Base-by-base conservation (phyloP, 495 filamentous ascomycete genomes). In the Daldinia grandis region DNA sequence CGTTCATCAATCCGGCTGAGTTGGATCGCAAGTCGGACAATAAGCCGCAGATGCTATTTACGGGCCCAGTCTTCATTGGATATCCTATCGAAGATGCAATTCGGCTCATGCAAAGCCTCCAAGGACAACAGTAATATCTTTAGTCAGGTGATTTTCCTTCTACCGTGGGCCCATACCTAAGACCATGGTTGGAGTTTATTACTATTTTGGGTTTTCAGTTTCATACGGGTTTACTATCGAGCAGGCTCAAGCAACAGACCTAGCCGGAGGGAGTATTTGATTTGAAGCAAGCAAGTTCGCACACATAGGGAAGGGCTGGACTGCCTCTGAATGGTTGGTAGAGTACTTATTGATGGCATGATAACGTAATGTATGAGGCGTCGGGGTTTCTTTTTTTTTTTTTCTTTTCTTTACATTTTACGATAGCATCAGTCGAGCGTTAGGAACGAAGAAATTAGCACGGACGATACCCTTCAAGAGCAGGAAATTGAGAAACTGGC, bases 31-130 rank as follows among this genome's bases (percentile, higher is more conserved):
- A 57, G 66, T 57, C 71, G 51, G 75, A 72, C 68, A 76, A 64
- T 15, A 69, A 63, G 9, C 85, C 90, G 1, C 88, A 89, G 69
- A 86, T 96, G 83, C 81, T 92, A 0, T 95, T 96, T 47, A 94
- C 90, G 24, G 94, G 94, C 0, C 93, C 94, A 0, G 92, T 97
- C 1, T 97, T 97, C 73, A 91, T 97, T 68, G 93, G 93, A 0
- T 97, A 95, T 75, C 86, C 91, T 1, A 85, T 93, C 37, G 92
- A 95, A 64, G 90, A 95, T 75, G 89, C 92, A 17, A 86, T 91
- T 19, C 79, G 81, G 21, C 80, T 97, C 35, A 83, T 97, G 82
- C 87, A 89, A 64, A 85, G 89, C 44, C 84, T 78, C 28, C 81
- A 80, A 64, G 64, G 63, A n/a, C 74, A 76, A 33, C 68, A 75